Evolutionary conservation across 164 flowering plant genomes (phyloP), one percentile per base, ranked within the genome.

Genomic region (Stephania cephalantha): DNA sequence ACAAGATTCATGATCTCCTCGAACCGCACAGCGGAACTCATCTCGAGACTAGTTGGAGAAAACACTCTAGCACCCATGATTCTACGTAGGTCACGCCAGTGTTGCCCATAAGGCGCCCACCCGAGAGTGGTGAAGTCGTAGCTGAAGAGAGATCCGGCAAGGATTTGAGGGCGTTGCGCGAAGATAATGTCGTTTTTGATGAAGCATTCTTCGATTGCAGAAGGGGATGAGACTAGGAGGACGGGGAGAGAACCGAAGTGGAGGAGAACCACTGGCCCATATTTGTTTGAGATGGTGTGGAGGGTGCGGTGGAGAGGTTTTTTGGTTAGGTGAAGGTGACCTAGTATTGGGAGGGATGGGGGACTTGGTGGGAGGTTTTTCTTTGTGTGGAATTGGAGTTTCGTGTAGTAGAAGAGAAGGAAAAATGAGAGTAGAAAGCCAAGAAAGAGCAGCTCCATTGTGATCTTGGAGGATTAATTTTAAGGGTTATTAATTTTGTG

Each of bases 41-140:
- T 17, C 68, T 79, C 82, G 13, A 85, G 76, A 46, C 87, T 80
- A 44, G 25, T 50, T 0, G 83, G 1, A 1, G 87, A 83, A 73
- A 85, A 78, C 11, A 82, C 64, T 11, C 81, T 83, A 5, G 74
- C 48, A 0, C 80, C 9, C 4, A 46, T 9, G 30, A 81, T 58
- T 22, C 81, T 81, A 50, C 82, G 83, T 35, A 83, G 82, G 75
- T 80, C 77, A 44, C 84, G 83, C 87, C 87, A 83, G 70, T 85
- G 79, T 44, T 81, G 82, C 6, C 84, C 83, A 55, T 78, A 75
- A 1, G 79, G 79, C 22, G 83, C 48, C 45, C 68, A 73, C 15
- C 44, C 64, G 2, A 80, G 29, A 8, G 72, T 31, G 18, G 82
- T 77, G 75, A 64, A 50, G 70, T 79, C 68, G 73, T 82, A 78